Base-by-base conservation (phyloP, 805 yeast genomes). In the Metschnikowia vanudenii region DNA sequence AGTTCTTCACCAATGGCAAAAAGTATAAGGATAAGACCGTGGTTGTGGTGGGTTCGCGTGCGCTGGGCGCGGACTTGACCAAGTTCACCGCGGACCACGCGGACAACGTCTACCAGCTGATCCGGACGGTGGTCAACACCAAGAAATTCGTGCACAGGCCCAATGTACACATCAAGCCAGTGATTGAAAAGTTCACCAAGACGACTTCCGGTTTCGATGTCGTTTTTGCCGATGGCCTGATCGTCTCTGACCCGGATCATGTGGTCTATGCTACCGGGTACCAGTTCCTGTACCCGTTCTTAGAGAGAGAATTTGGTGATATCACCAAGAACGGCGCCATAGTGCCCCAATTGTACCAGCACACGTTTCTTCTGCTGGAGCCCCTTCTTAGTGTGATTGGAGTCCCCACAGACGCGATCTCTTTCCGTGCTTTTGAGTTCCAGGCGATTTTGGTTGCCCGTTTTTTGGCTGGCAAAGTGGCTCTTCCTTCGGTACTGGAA, bases 201-300 rank as follows among this genome's bases (percentile, higher is more conserved):
- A 48, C 45, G 1, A 64, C 67, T 39, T 56, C 69, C 0, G 47
- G 52, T 12, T 59, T 64, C 37, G 53, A 57, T 22, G 66, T 82
- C 1, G 57, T 62, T 11, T 78, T 83, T 47, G 68, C 54, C 3
- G 80, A 80, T 51, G 89, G 85, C 2, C 53, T 62, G 2, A 61
- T 55, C 10, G 47, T 82, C 2, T 54, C 55, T 1, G 70, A 69
- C 31, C 76, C 85, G 34, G 91, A 86, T 51, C 57, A 59, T 18
- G 67, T 88, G 9, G 67, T 87, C 9, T 85, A 82, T 60, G 85
- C 88, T 41, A 87, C 96, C 0, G 96, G 96, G 1, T 88, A 85
- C 62, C 68, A 80, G 38, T 81, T 81, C 57, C 75, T 80, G 31
- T 71, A 79, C 46, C 94, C 95, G 17, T 85, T 79, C 54, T 62